phyloP scores from a whole-genome alignment of 179 eudicot species.

The Silene noctiflora region DNA sequence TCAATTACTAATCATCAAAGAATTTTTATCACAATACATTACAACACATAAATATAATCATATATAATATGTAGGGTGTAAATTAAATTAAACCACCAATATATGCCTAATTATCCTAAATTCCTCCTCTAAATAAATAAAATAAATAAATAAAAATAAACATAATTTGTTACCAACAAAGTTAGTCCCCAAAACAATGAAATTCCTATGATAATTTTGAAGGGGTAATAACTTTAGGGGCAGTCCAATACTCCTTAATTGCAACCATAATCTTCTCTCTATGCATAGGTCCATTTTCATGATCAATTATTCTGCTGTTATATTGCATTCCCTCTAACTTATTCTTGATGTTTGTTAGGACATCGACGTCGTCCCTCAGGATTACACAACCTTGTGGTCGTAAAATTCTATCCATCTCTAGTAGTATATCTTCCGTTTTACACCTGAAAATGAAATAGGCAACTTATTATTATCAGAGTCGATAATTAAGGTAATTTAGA shows the following conservation, averaged over 20 bases:
- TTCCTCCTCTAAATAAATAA: not conserved
- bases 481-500: no score
- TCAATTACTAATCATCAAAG: slow-evolving; percentile 2
- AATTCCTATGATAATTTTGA: slow-evolving; percentile 9
- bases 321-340: slow-evolving; percentile 47
- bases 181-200: no score
- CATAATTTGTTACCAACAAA: no score
- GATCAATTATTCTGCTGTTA: slow-evolving; percentile 44
- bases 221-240: slow-evolving; percentile 12
- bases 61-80: not conserved
- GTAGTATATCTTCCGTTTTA: slow-evolving; percentile 43
- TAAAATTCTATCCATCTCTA: slow-evolving; percentile 67
- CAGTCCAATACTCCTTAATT: slow-evolving; percentile 45
- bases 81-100: no score
- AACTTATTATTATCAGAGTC: not conserved
- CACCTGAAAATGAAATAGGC: slow-evolving; percentile 31
- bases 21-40: not conserved
- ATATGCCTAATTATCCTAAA: no score
- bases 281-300: slow-evolving; percentile 52
- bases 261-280: slow-evolving; percentile 53
- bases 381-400: slow-evolving; percentile 61
- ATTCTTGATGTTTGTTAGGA: slow-evolving; percentile 41
- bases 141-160: no score
- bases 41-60: no score
- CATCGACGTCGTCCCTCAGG: slow-evolving; percentile 43